These are phyloP conservation scores for Pulveroboletus sp. DNA, from an alignment of 768 basidiomycete species.

Conservation along the genomic window DNA sequence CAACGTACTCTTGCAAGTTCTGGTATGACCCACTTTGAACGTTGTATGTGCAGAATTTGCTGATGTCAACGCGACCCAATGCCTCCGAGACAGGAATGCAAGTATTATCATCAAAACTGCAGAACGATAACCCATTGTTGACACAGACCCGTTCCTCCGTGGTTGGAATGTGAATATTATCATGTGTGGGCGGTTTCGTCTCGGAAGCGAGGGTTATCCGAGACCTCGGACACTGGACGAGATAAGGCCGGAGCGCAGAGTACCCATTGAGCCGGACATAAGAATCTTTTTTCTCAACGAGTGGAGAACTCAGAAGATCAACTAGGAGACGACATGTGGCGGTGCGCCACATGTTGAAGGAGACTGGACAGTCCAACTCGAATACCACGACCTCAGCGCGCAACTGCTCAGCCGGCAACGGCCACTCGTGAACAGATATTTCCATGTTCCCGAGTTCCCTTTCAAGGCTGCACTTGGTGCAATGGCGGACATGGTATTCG, in stretches of 20 bases:
- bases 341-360: slow-evolving; percentile 42
- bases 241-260: slow-evolving; percentile 7
- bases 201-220: slow-evolving; percentile 22
- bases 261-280: slow-evolving; percentile 17
- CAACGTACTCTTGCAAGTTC: slow-evolving; percentile 34
- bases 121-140: slow-evolving; percentile 33
- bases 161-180: slow-evolving; percentile 13
- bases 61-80: slow-evolving; percentile 14
- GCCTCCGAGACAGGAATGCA: slow-evolving; percentile 12
- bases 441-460: slow-evolving; percentile 15
- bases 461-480: slow-evolving; percentile 28
- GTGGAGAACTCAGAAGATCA: slow-evolving; percentile 29
- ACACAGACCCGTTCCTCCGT: slow-evolving; percentile 19
- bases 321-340: slow-evolving; percentile 37
- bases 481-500: not conserved
- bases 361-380: slow-evolving; percentile 37
- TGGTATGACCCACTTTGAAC: slow-evolving; percentile 33
- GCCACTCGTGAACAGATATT: slow-evolving; percentile 44
- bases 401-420: slow-evolving; percentile 30
- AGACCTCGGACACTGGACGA: slow-evolving; percentile 11
- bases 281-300: not conserved
- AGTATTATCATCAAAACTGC: slow-evolving; percentile 25
- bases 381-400: slow-evolving; percentile 35
- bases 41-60: slow-evolving; percentile 27
- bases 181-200: slow-evolving; percentile 22